Evolutionary conservation across 2,329 filamentous ascomycete genomes (phyloP), one percentile per base, ranked within the genome.

Genomic region (Didymella exigua): DNA sequence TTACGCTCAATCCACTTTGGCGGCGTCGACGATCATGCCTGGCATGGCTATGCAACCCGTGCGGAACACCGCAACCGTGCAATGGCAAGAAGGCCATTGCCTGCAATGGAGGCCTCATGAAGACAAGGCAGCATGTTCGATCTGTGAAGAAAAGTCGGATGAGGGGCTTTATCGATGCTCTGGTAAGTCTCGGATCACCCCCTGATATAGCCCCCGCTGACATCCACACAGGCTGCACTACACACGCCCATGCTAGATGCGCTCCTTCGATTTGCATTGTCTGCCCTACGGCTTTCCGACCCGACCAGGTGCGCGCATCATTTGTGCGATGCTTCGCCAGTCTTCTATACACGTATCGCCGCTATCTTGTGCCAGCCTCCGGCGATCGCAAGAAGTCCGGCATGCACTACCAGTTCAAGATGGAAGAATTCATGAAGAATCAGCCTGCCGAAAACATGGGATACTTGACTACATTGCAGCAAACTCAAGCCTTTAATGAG

Each of bases 1-100:
- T 2, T 95, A 95, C 69, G 90, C 90, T 0, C 89, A 90, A 66
- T 93, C 90, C n/a, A 95, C 91, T 0, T 78, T 95, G 40, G 90
- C 90, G 2, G 90, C 90, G 7, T 93, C 89, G 6, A 95, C 90
- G 2, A 87, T 95, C 65, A 93, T 95, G 90, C 90, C 91, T 30
- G 89, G 87, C 65, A 89, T 92, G 83, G 83, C 91, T 56, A 84
- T 92, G 58, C 89, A 93, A 67, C 89, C 89, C 1, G 90, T 93
- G 7, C 81, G 81, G 41, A 91, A 93, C 68, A 91, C 89, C 0
- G 89, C 92, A 42, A 90, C 86, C 1, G 90, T 84, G 0, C 86
- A 91, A 42, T 95, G 90, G 90, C 88, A 91, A 1, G 90, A 95
- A 73, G 90, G 90, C 0, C 90, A 95, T 76, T 93, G 89, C 74